phyloP scores from a whole-genome alignment of 305 asterid genomes.

The Ajuga reptans region DNA sequence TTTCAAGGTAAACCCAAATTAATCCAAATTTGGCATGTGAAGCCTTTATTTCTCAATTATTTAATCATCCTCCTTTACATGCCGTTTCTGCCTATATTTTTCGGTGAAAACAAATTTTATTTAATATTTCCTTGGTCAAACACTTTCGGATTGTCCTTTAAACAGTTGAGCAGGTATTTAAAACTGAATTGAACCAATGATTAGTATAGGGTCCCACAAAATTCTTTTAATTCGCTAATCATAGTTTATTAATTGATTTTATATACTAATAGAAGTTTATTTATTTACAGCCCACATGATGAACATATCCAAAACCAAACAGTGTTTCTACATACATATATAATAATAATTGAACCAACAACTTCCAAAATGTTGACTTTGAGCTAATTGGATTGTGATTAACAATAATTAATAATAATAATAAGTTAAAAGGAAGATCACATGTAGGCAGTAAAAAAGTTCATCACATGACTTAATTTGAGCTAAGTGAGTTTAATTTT shows the following conservation, averaged over 20 bases:
- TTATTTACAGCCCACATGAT: not conserved
- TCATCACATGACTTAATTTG: not conserved
- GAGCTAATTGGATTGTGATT: no score
- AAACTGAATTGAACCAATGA: not conserved
- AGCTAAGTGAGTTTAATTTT: no score
- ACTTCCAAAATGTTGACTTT: no score
- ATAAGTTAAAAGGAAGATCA: not conserved
- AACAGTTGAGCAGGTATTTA: not conserved
- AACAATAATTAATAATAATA: no score
- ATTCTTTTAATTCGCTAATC: not conserved
- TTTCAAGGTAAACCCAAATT: no score
- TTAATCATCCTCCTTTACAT: no score
- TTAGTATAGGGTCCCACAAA: constrained; percentile 4
- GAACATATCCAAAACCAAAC: not conserved
- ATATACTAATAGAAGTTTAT: not conserved
- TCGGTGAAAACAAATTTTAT: not conserved
- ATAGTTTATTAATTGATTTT: not conserved
- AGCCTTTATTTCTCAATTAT: no score
- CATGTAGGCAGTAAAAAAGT: constrained; percentile 13
- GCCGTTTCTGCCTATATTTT: not conserved
- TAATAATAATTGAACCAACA: no score
- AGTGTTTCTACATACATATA: not conserved
- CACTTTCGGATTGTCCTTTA: not conserved
- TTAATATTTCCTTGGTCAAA: not conserved
- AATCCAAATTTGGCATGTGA: no score